Percentiles rank a stretch among this genome's conserved stretches.
phyloP scores from a whole-genome alignment of 495 filamentous ascomycete genomes.

The Hypomontagnella submonticulosa region DNA sequence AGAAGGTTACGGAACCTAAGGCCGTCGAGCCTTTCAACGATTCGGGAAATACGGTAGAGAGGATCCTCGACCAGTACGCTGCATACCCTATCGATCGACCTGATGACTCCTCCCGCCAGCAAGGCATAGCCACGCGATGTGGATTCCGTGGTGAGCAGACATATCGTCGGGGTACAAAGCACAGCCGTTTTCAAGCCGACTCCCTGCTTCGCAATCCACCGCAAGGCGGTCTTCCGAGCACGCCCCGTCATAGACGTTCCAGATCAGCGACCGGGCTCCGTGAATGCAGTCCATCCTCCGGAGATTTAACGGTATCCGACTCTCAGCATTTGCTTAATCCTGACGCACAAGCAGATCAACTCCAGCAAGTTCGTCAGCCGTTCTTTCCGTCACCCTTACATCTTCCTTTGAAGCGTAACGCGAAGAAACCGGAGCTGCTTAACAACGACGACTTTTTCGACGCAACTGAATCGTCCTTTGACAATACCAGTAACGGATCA shows the following conservation, averaged over 20 bases:
- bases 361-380: constrained; percentile 9
- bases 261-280: constrained; percentile 2
- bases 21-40: constrained; percentile 11
- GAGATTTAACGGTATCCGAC: constrained; percentile 30
- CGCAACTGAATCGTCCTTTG: constrained; percentile 7
- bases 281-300: constrained; percentile 1
- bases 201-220: neutral
- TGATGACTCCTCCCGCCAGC: constrained; percentile 8
- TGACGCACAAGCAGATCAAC: constrained; percentile 35
- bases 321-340: constrained; percentile 41
- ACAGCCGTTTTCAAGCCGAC: constrained; percentile 1
- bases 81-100: neutral
- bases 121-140: constrained; percentile 23
- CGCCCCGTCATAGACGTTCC: constrained; percentile 4
- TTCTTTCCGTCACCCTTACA: constrained; percentile 14
- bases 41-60: constrained; percentile 47
- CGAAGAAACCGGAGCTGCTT: constrained; percentile 16
- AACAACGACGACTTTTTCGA: constrained; percentile 28
- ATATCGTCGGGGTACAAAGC: neutral
- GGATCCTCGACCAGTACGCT: constrained; percentile 47
- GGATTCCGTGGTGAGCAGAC: constrained; percentile 20
- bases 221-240: neutral
- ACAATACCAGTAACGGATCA: neutral
- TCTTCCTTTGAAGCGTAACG: neutral
- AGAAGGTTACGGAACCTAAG: constrained; percentile 10